Evolutionary conservation across 371 early-diverging fungal genomes (phyloP), one percentile per base, ranked within the genome.

Genomic region (Mucor racemosus): DNA sequence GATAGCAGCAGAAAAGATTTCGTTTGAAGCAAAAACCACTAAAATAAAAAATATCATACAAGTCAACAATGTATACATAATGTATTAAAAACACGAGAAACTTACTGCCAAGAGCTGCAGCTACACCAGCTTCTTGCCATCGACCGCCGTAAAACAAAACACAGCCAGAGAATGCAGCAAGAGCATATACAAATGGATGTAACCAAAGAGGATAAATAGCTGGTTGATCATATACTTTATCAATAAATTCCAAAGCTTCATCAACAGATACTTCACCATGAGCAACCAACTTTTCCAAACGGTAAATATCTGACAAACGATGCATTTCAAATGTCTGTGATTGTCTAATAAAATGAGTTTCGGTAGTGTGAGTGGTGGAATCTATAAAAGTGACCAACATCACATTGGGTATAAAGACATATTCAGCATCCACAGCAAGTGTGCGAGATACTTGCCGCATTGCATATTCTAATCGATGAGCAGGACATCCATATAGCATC

Each of bases 341-440:
- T 38, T 82, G 82, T 5, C 87, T 81, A 46, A 93, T 78, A 38
- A 92, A 85, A 55, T 91, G 91, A 0, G 93, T 93, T 54, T 92
- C 92, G 8, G 89, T 90, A 5, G 92, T 88, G 58, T 92, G 89
- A 0, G 91, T 91, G 26, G 88, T 82, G 8, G 81, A 79, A 73
- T 92, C 91, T 58, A 84, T 84, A 66, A 93, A 91, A 0, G 88
- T 84, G 53, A 93, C 79, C 39, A 92, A 80, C 85, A 92, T 88
- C n/a, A 90, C 79, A 31, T 87, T 87, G 4, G 93, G 93, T 58
- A 90, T 74, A 54, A 84, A 84, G 8, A 88, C 84, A 64, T 90
- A 91, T 55, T 86, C 85, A 0, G 90, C 90, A 21, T 91, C 88
- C 7, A 91, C 85, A 7, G 81, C 85, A 55, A 92, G 65, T 14